Percentiles rank a stretch among this genome's conserved stretches.
Evolutionary conservation across 345 rosid genomes (phyloP).

Genomic region (Litchi chinensis): DNA sequence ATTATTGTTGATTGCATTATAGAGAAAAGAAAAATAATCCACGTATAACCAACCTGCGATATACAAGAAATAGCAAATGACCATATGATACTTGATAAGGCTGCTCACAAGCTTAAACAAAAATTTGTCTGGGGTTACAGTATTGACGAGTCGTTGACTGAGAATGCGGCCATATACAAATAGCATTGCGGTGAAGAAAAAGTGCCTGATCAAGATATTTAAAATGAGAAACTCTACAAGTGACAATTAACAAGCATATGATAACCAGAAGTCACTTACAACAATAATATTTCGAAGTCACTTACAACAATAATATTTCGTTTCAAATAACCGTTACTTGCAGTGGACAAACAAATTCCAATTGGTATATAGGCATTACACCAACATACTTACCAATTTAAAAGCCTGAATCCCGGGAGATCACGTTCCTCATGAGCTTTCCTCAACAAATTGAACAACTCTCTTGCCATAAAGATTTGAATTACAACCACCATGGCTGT

Average conservation of each 20-base stretch:
- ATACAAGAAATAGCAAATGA: constrained; percentile 78
- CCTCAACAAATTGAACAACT: constrained; percentile 82
- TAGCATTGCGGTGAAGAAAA: constrained; percentile 96
- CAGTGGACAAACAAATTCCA: background rate
- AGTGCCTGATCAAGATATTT: constrained; percentile 63
- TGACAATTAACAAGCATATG: background rate
- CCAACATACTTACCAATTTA: constrained; percentile 65
- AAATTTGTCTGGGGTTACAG: constrained; percentile 79
- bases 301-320: constrained; percentile 1
- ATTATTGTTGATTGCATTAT: constrained; percentile 2
- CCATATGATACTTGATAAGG: constrained; percentile 92
- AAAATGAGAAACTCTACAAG: constrained; percentile 13
- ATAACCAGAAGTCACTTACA: background rate
- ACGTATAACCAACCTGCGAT: constrained; percentile 67
- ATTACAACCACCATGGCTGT: constrained; percentile 97
- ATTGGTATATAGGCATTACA: background rate
- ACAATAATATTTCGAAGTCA: background rate
- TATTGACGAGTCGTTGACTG: constrained; percentile 88
- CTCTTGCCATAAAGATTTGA: constrained; percentile 92
- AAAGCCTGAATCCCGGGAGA: constrained; percentile 84
- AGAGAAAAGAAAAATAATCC: background rate
- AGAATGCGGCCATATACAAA: constrained; percentile 95
- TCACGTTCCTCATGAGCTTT: constrained; percentile 80
- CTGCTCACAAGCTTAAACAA: constrained; percentile 78
- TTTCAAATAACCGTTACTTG: background rate